These are phyloP conservation scores for Cyberlindnera euphorbiiphila DNA, from an alignment of 805 yeast genomes.

Conservation along the genomic window DNA sequence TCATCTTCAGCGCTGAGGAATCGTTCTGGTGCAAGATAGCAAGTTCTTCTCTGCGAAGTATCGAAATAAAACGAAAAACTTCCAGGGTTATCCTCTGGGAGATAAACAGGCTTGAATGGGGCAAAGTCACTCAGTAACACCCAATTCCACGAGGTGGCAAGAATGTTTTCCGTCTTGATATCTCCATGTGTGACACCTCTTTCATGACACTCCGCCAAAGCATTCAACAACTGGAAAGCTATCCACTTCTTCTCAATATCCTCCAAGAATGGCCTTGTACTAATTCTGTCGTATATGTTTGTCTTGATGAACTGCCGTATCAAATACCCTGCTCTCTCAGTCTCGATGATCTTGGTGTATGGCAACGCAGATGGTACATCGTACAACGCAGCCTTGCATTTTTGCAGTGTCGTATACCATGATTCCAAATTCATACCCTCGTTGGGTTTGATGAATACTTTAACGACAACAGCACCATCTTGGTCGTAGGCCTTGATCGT, in stretches of 20 bases:
- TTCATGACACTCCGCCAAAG: conserved; percentile 60
- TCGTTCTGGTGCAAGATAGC: conserved; percentile 94
- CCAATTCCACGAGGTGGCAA: conserved; percentile 91
- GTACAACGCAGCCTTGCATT: conserved; percentile 37
- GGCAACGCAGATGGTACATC: conserved; percentile 64
- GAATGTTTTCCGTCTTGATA: conserved; percentile 82
- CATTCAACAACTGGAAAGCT: conserved; percentile 70
- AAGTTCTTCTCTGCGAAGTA: conserved; percentile 77
- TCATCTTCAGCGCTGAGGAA: conserved; percentile 38
- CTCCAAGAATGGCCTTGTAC: conserved; percentile 84
- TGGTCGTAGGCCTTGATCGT: conserved; percentile 76
- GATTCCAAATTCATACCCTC: conserved; percentile 26
- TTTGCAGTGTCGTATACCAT: conserved; percentile 26
- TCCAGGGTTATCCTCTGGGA: conserved; percentile 93
- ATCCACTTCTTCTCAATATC: conserved; percentile 80
- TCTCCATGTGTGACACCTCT: conserved; percentile 78
- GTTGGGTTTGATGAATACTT: conserved; percentile 75
- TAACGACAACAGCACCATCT: conserved; percentile 71
- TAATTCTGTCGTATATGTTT: conserved; percentile 81
- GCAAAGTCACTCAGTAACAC: conserved; percentile 79
- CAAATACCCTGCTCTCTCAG: conserved; percentile 88
- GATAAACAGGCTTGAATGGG: conserved; percentile 71
- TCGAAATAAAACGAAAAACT: conserved; percentile 91
- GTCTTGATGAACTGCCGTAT: conserved; percentile 77
- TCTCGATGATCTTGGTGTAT: conserved; percentile 71